phyloP scores from a whole-genome alignment of 2,329 filamentous ascomycete species.

The Nannizzia gypsea region DNA sequence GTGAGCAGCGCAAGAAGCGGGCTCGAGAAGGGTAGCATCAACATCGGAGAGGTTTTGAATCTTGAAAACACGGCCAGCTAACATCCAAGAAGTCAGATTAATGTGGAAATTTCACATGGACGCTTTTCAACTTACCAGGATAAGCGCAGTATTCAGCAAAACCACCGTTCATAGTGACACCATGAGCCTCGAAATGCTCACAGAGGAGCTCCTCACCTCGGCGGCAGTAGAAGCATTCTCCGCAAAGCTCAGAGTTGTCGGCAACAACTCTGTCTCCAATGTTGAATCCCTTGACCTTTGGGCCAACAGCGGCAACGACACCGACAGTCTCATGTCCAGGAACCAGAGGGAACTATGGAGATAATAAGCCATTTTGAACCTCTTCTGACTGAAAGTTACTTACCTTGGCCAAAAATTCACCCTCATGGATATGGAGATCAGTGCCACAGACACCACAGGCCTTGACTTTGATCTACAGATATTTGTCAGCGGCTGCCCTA shows the following conservation, averaged over 20 bases:
- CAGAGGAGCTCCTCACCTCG: constrained; percentile 57
- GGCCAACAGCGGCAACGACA: constrained; percentile 48
- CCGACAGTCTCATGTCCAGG: constrained; percentile 59
- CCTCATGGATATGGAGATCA: constrained; percentile 47
- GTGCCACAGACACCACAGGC: constrained; percentile 53
- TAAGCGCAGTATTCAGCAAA: constrained; percentile 59
- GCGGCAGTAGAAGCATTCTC: constrained; percentile 62
- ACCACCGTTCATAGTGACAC: constrained; percentile 49
- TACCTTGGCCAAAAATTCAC: constrained; percentile 51
- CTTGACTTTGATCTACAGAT: constrained; percentile 50
- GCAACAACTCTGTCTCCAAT: constrained; percentile 53
- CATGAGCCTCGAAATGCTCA: constrained; percentile 56
- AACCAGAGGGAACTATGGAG: constrained; percentile 48
- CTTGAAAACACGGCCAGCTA: constrained; percentile 49
- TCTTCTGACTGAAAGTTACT: constrained; percentile 7
- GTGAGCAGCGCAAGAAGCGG: constrained; percentile 57
- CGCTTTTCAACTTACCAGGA: constrained; percentile 23
- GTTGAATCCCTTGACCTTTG: constrained; percentile 48
- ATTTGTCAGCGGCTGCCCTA: constrained; percentile 11
- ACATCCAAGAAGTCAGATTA: constrained; percentile 14
- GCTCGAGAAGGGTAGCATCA: constrained; percentile 56
- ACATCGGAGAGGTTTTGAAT: constrained; percentile 53
- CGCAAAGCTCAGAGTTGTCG: constrained; percentile 49
- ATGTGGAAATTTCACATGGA: background rate
- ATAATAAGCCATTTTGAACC: background rate